phyloP scores from a whole-genome alignment of 2,329 filamentous ascomycete species.

The Tolypocladium inflatum region DNA sequence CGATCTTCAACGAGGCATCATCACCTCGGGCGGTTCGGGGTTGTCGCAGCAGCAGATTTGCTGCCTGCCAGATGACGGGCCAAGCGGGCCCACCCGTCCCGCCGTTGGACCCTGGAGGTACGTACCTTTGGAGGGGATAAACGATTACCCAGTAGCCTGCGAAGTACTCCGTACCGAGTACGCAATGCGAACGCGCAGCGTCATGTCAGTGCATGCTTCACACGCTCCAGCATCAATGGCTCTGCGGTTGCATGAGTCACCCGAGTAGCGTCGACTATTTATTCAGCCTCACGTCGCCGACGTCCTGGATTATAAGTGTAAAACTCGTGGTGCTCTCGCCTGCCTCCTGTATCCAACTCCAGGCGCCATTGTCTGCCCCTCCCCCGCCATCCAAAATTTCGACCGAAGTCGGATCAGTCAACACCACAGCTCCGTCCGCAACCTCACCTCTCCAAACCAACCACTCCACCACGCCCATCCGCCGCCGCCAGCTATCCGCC shows the following conservation, averaged over 20 bases:
- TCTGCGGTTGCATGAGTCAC: background rate
- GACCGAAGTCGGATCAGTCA: background rate
- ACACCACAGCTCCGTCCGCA: background rate
- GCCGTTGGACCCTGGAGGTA: background rate
- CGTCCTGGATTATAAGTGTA: too few species aligned
- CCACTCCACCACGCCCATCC: background rate
- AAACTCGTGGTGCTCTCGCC: too few species aligned
- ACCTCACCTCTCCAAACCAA: background rate
- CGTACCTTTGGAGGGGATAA: background rate
- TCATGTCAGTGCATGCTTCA: too few species aligned
- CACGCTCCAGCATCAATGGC: background rate
- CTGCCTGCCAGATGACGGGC: background rate
- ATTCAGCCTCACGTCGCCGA: too few species aligned
- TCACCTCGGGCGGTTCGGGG: background rate
- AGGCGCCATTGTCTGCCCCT: too few species aligned
- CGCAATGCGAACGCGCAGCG: background rate
- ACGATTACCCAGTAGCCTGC: background rate
- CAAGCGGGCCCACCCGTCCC: background rate
- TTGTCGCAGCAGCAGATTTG: background rate
- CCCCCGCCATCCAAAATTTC: background rate
- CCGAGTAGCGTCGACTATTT: too few species aligned
- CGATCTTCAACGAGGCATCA: background rate
- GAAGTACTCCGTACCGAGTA: too few species aligned
- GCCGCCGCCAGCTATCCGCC: constrained; percentile 3
- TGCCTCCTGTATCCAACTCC: too few species aligned